These are phyloP conservation scores for Elsinoe fawcettii DNA, from an alignment of 2,329 filamentous ascomycete species.

Conservation along the genomic window DNA sequence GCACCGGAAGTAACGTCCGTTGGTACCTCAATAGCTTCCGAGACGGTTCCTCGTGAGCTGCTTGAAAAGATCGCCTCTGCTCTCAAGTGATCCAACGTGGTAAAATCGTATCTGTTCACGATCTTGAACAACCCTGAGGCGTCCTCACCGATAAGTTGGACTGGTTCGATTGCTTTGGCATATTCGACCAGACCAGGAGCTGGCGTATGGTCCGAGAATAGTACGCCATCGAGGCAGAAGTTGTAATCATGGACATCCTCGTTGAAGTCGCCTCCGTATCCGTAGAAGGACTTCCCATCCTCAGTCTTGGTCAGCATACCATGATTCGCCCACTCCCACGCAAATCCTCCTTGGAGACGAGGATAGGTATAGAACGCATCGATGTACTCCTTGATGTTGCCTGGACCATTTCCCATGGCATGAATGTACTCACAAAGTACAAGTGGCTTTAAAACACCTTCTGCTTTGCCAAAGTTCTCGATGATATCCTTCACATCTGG, in stretches of 20 bases:
- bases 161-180: constrained; percentile 39
- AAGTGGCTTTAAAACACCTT: constrained; percentile 43
- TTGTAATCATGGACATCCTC: constrained; percentile 36
- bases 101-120: constrained; percentile 29
- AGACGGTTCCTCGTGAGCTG: background rate
- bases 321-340: constrained; percentile 42
- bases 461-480: constrained; percentile 35
- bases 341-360: constrained; percentile 55
- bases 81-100: constrained; percentile 12
- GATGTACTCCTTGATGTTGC: constrained; percentile 60
- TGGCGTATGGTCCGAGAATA: constrained; percentile 36
- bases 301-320: constrained; percentile 34
- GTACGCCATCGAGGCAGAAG: constrained; percentile 40
- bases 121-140: constrained; percentile 23
- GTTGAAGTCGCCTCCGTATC: constrained; percentile 39
- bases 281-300: constrained; percentile 34
- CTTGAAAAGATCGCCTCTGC: constrained; percentile 3
- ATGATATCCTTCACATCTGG: constrained; percentile 45
- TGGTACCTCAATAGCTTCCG: background rate
- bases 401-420: constrained; percentile 69
- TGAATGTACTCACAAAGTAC: constrained; percentile 50
- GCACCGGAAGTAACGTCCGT: background rate
- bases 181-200: constrained; percentile 37
- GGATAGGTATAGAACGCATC: constrained; percentile 54
- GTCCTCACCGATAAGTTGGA: constrained; percentile 23